Conservation (phyloP, 2,329 filamentous ascomycete genomes). For the Sordariomycetes sp. region DNA sequence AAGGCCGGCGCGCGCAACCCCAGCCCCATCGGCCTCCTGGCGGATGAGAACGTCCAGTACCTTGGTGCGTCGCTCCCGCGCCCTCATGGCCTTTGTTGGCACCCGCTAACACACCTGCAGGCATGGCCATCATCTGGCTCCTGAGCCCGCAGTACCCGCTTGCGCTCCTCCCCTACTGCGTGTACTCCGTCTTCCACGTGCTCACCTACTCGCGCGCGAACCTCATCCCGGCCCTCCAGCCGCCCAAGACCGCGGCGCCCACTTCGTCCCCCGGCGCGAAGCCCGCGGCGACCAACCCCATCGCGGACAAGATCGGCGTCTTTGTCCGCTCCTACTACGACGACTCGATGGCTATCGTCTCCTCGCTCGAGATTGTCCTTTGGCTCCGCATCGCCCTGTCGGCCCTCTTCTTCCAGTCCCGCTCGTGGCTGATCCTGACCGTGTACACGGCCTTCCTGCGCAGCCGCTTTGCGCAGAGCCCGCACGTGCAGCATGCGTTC, state of each 20-base stretch:
- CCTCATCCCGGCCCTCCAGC: conserved; percentile 76
- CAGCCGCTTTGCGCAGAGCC: conserved; percentile 80
- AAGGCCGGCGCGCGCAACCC: conserved; percentile 58
- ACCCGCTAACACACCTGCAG: neutral
- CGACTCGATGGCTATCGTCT: conserved; percentile 85
- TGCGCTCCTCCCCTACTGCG: conserved; percentile 84
- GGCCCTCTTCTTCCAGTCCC: conserved; percentile 77
- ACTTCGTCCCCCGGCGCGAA: conserved; percentile 44
- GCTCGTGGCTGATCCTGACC: conserved; percentile 77
- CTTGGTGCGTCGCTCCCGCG: conserved; percentile 54
- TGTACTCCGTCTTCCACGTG: conserved; percentile 98
- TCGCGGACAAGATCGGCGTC: conserved; percentile 73
- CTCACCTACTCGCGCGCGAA: conserved; percentile 93
- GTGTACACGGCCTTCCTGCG: conserved; percentile 91
- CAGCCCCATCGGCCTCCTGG: conserved; percentile 50
- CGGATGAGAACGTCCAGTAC: conserved; percentile 97
- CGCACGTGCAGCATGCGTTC: conserved; percentile 81
- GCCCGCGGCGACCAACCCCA: conserved; percentile 43
- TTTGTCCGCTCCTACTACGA: conserved; percentile 99
- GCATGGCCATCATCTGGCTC: conserved; percentile 90
- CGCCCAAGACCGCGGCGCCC: conserved; percentile 45
- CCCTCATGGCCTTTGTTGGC: neutral
- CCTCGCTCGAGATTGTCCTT: conserved; percentile 75
- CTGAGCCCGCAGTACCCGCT: conserved; percentile 80
- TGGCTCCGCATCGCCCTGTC: conserved; percentile 76